A percentile compares a stretch with the other conserved stretches of the same genome.
phyloP scores from a whole-genome alignment of 148 eudicot genomes.

The Cornus kousa region DNA sequence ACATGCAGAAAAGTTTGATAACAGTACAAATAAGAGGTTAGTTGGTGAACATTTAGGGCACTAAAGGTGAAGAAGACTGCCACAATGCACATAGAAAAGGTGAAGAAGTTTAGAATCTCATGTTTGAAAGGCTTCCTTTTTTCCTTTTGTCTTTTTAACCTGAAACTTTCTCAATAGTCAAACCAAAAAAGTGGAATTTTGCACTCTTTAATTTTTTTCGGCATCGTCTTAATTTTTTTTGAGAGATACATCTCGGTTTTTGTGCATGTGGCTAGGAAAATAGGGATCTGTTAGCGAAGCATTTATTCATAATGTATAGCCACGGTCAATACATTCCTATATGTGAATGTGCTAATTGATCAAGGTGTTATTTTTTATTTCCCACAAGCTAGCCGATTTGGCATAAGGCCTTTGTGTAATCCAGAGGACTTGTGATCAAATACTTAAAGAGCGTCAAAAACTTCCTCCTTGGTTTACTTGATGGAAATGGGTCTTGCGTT shows the following conservation, averaged over 20 bases:
- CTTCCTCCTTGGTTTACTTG: no score
- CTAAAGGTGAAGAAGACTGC: background rate
- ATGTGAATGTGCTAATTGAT: background rate
- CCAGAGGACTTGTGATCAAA: no score
- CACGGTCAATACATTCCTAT: background rate
- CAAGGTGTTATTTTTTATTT: no score
- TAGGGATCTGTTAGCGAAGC: background rate
- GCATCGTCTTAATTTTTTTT: background rate
- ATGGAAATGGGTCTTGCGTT: no score
- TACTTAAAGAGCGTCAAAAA: no score
- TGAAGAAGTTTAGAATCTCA: background rate
- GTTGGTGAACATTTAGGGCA: background rate
- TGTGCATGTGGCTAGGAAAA: background rate
- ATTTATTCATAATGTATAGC: background rate
- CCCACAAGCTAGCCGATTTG: no score
- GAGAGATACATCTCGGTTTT: background rate
- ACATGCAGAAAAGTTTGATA: background rate
- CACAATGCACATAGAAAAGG: background rate
- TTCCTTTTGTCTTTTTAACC: background rate
- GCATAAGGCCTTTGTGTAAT: no score
- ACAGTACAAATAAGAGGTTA: background rate
- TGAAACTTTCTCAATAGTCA: background rate
- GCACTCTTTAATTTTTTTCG: background rate
- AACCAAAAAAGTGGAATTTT: background rate
- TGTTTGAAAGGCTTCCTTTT: background rate